Base-by-base conservation (phyloP, 192 early-diverging fungal species). In the Diversispora eburnea region DNA sequence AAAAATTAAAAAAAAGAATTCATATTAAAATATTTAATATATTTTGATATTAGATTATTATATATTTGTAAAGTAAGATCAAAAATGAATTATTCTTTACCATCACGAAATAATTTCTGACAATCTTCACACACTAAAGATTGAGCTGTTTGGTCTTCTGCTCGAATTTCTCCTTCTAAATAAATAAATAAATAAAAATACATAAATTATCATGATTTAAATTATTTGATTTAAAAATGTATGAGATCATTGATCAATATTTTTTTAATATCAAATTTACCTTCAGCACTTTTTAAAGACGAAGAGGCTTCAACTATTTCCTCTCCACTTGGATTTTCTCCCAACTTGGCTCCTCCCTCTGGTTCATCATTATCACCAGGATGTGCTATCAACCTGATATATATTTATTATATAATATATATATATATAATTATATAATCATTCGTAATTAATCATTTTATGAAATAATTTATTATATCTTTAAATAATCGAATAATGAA, bases 61-160 rank as follows among this genome's bases (percentile, higher is more conserved):
- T 45, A n/a, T 42, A 19, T 13, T 43, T 43, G n/a, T 63, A n/a
- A 17, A 17, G 2, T 54, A 13, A 54, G n/a, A 13, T 9, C n/a
- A 4, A 10, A 60, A 60, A 60, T 22, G 19, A 15, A 60, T 60
- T 12, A 25, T 33, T 17, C 48, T 6, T 64, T 86, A 88, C 89
- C 83, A 79, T 95, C 91, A 48, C 87, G 80, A 51, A 95, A 82
- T n/a, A 95, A 71, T 69, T 89, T 86, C 51, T 88, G 84, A 70
- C 94, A 95, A 67, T 94, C 94, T 56, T 95, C 87, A 78, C 94
- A 95, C 46, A 87, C 77, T 42, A 95, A 80, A 51, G 87, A 90
- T 54, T 94, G 87, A 0, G 94, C 91, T 13, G 91, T 94, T 61
- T 87, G 90, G 69, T 93, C 87, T 10, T 88, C 88, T 69, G 84